Base-by-base conservation (phyloP, 2,329 filamentous ascomycete species). In the Cladosporium sphaerospermum region DNA sequence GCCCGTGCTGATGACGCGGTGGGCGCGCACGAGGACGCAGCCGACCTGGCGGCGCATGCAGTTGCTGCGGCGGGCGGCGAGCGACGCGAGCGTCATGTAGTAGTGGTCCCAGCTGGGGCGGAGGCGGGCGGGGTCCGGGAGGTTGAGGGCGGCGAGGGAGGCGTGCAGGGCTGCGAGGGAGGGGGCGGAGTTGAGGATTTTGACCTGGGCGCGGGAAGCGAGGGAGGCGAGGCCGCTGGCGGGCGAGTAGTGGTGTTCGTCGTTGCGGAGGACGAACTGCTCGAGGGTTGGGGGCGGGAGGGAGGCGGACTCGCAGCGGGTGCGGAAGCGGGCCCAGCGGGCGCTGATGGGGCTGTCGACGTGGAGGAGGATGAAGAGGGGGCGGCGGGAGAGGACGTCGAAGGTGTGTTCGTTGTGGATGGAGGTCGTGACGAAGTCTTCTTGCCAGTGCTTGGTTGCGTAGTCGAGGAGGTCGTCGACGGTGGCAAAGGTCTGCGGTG, bases 31-130 rank as follows among this genome's bases (percentile, higher is more conserved):
- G 9, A 99, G 78, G 6, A 97, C 93, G 72, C 91, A 96, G 7
- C 93, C 93, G 1, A 99, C 93, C 59, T 92, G 84, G 31, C 93
- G 81, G 74, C 97, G 96, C 93, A 99, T 99, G 75, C 93, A 99
- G 71, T 99, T 99, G 66, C 85, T 89, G 59, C 93, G 82, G 61
- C 89, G 86, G 0, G 92, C 88, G 7, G 93, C 93, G 45, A 99
- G 82, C 33, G 88, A 89, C 4, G 93, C 91, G n/a, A 99, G 78
- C 39, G 88, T 83, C 93, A 99, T 99, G 68, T 99, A 99, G 74
- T 99, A 99, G 64, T 88, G 85, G 71, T 99, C 93, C 93, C 93
- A 99, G 45, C 82, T 85, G 1, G 93, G 93, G 1, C 93, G 83
- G 34, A 99, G 78, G 2, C 93, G 85, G 62, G 87, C 81, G 33